Evolutionary conservation across 257 asterid genomes (phyloP).

Genomic region (Nicotiana noctiflora): DNA sequence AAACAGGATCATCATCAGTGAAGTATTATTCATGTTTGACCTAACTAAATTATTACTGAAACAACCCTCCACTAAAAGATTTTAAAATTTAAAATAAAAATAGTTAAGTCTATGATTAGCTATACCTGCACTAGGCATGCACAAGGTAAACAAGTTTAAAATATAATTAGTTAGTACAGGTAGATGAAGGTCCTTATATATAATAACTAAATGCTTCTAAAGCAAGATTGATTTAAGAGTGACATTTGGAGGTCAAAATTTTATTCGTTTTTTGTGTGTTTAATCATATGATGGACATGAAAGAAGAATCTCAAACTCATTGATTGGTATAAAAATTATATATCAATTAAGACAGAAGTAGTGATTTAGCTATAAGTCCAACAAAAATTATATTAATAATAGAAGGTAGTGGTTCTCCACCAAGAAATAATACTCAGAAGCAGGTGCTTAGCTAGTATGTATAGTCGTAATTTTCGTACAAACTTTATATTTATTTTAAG

Average conservation of each 20-base stretch:
- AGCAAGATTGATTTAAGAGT: neutral
- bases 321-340: neutral
- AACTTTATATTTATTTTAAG: no score
- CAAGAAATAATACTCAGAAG: neutral
- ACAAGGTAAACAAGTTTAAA: neutral
- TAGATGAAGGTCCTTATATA: neutral
- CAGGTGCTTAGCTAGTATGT: no score
- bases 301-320: neutral
- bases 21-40: neutral
- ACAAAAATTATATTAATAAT: neutral
- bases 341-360: neutral
- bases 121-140: neutral
- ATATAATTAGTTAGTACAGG: neutral
- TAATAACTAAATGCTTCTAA: no score
- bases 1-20: no score
- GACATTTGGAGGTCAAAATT: neutral
- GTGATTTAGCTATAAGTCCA: neutral
- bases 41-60: no score
- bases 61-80: neutral
- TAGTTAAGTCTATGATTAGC: neutral
- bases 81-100: neutral
- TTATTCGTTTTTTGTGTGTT: neutral
- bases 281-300: neutral
- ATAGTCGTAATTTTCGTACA: no score
- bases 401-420: neutral